Evolutionary conservation across 768 basidiomycete genomes (phyloP).

Genomic region (Astraeus odoratus): DNA sequence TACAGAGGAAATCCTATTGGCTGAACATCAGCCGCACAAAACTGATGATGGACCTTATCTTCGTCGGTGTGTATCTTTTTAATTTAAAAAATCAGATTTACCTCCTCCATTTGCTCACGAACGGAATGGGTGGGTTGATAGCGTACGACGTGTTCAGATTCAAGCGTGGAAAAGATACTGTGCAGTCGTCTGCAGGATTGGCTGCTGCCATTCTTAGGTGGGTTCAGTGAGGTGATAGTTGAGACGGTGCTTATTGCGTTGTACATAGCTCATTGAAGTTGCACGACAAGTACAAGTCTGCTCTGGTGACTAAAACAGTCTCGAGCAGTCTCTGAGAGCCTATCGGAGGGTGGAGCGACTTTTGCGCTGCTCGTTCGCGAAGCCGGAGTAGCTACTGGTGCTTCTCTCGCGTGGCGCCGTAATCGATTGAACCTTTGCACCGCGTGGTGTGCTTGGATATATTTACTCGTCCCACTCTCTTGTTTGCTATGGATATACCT

Average conservation of each 20-base stretch:
- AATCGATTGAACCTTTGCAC: too few species aligned
- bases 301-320: constrained; percentile 45
- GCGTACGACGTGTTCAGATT: constrained; percentile 77
- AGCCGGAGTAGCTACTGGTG: too few species aligned
- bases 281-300: constrained; percentile 62
- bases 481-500: not conserved
- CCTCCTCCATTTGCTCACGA: constrained; percentile 8
- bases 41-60: constrained; percentile 77
- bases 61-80: constrained; percentile 57
- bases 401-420: too few species aligned
- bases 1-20: constrained; percentile 73
- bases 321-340: constrained; percentile 15
- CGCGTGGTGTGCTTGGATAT: not conserved
- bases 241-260: constrained; percentile 1
- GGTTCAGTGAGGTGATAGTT: constrained; percentile 5
- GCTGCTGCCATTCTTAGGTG: constrained; percentile 71
- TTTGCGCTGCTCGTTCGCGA: not conserved
- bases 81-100: too few species aligned
- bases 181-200: constrained; percentile 64
- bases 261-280: constrained; percentile 60
- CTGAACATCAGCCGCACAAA: constrained; percentile 63
- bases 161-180: constrained; percentile 48
- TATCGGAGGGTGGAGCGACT: constrained; percentile 10
- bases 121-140: constrained; percentile 21
- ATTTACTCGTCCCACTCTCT: not conserved